phyloP scores from a whole-genome alignment of 345 rosid genomes.

The Eucalyptus marginata region DNA sequence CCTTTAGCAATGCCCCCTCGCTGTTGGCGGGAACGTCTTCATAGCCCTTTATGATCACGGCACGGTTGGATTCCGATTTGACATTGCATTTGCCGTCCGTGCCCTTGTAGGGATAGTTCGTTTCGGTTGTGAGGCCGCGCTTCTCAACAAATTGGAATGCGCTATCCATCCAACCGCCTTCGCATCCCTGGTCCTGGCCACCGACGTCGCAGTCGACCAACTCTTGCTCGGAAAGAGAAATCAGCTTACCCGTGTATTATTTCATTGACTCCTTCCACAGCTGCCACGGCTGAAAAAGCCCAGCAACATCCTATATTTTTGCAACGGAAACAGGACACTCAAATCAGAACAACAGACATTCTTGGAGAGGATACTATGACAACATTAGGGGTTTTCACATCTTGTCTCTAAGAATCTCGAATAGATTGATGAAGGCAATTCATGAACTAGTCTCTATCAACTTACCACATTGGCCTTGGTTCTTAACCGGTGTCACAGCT shows the following conservation, averaged over 20 bases:
- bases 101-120: constrained; percentile 12
- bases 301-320: constrained; percentile 25
- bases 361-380: background rate
- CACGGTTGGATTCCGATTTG: background rate
- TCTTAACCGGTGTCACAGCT: constrained; percentile 37
- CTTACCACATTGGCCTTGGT: constrained; percentile 52
- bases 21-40: background rate
- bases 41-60: background rate
- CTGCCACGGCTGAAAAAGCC: constrained; percentile 45
- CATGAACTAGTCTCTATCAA: background rate
- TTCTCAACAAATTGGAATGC: constrained; percentile 8
- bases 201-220: constrained; percentile 27
- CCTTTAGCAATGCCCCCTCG: background rate
- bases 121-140: constrained; percentile 17
- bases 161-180: constrained; percentile 16
- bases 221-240: constrained; percentile 27
- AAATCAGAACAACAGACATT: background rate
- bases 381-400: background rate
- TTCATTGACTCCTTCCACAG: constrained; percentile 24
- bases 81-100: background rate
- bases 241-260: constrained; percentile 11
- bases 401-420: no score
- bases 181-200: constrained; percentile 29
- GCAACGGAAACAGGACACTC: background rate
- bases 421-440: background rate